Conservation (phyloP, 345 rosid species). For the Linum usitatissimum region DNA sequence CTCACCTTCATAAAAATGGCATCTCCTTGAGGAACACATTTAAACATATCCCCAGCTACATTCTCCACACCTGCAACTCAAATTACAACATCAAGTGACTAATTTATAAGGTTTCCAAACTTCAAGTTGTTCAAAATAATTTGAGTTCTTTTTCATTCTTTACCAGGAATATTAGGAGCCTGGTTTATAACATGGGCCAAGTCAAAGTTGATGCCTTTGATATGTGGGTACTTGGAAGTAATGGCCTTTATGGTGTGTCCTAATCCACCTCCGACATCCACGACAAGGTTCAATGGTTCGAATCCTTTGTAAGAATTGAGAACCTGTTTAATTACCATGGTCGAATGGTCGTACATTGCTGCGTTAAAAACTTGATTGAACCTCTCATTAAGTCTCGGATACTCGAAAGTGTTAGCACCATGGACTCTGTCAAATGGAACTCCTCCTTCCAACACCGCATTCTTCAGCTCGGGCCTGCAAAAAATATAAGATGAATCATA, state of each 20-base stretch:
- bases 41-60: background rate
- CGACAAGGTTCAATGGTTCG: conserved; percentile 16
- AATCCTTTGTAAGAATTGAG: conserved; percentile 28
- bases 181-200: conserved; percentile 24
- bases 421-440: conserved; percentile 24
- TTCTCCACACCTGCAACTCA: background rate
- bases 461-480: conserved; percentile 26
- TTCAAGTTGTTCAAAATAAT: too few relatives aligned
- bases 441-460: conserved; percentile 28
- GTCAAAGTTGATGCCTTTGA: conserved; percentile 31
- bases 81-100: too few relatives aligned
- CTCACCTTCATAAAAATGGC: background rate
- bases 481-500: too few relatives aligned
- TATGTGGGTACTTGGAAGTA: conserved; percentile 22
- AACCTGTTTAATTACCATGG: conserved; percentile 18
- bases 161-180: conserved; percentile 29
- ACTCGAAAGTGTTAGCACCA: conserved; percentile 23
- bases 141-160: too few relatives aligned
- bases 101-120: too few relatives aligned
- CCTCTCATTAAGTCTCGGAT: conserved; percentile 18
- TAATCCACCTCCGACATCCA: conserved; percentile 34
- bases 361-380: conserved; percentile 22
- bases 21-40: background rate
- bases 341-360: conserved; percentile 20
- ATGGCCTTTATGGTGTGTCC: conserved; percentile 21